Percentiles rank a stretch among this genome's conserved stretches.
Evolutionary conservation across 164 flowering plant genomes (phyloP).

Genomic region (Protea cynaroides): DNA sequence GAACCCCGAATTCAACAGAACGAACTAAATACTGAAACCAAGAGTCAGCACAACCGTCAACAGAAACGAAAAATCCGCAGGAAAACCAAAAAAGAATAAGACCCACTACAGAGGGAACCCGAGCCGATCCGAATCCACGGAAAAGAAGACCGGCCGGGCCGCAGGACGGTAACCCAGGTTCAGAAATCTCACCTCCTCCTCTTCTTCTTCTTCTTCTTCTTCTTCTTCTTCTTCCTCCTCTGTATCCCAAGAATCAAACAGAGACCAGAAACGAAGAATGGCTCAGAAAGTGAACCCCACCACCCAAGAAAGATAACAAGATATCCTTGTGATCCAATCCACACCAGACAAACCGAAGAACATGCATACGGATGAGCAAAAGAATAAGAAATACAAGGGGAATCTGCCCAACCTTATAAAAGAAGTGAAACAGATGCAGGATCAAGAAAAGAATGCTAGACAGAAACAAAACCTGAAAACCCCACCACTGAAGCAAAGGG

Average conservation of each 20-base stretch:
- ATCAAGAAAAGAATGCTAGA: not conserved
- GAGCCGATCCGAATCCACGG: conserved; percentile 15
- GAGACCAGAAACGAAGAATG: not conserved
- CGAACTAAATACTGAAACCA: not conserved
- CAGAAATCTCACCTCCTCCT: conserved; percentile 13
- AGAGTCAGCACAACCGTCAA: not conserved
- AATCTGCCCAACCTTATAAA: not conserved
- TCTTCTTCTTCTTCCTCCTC: too few species aligned
- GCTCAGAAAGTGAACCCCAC: not conserved
- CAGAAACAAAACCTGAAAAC: not conserved
- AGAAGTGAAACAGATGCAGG: not conserved
- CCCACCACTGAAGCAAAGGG: not conserved
- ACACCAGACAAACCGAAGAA: not conserved
- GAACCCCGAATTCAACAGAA: not conserved
- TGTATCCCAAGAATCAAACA: not conserved
- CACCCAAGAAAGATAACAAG: not conserved
- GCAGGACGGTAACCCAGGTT: conserved; percentile 10
- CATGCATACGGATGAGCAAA: not conserved
- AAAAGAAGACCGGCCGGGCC: conserved; percentile 12
- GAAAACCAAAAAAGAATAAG: not conserved
- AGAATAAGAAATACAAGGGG: not conserved
- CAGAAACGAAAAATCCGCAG: not conserved
- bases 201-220: too few species aligned
- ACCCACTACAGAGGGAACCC: conserved; percentile 1
- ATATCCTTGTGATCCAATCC: not conserved